Evolutionary conservation across 2,329 filamentous ascomycete species (phyloP), one percentile per base, ranked within the genome.

Genomic region (Metarhizium rileyi): DNA sequence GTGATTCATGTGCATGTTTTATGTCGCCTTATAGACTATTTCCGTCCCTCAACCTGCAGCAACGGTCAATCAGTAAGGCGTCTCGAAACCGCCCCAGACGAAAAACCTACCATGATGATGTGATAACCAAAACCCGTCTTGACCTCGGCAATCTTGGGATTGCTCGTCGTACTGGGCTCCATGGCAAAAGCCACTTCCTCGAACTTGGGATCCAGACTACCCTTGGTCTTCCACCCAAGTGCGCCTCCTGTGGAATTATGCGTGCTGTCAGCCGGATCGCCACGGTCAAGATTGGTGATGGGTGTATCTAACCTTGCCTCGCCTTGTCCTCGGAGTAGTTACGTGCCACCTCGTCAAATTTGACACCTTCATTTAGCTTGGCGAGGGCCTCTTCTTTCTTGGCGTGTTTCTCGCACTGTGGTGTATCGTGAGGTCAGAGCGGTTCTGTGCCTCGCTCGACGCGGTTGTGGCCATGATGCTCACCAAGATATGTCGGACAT

Each of bases 61-160:
- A 25, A 8, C 6, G 9, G 25, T 30, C 41, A 36, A 20, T 23
- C 14, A 42, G 8, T 3, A 42, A 6, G 22, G 9, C 25, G 10
- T 38, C 3, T 38, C 20, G 20, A 12, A 26, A 40, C 50, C 5
- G 22, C 1, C 9, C 9, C 28, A 38, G 45, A 5, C 4, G 26
- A 40, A 20, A 41, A 28, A 59, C 67, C 48, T 53, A 90, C 86
- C 81, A 90, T 88, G 56, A 90, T 80, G 55, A 90, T 81, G 64
- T 90, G 86, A 70, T 90, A 90, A 1, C 86, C 87, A 67, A 86
- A 84, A 1, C 71, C 74, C 1, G 86, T 90, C 73, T 87, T 89
- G 22, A 75, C 82, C 69, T 89, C 83, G 1, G 72, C 85, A 61
- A 78, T 76, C 61, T 81, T 83, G 2, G 86, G 83, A 51, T 69